Evolutionary conservation across 2,329 filamentous ascomycete genomes (phyloP), one percentile per base, ranked within the genome.

Genomic region (Fusarium guadeloupense): DNA sequence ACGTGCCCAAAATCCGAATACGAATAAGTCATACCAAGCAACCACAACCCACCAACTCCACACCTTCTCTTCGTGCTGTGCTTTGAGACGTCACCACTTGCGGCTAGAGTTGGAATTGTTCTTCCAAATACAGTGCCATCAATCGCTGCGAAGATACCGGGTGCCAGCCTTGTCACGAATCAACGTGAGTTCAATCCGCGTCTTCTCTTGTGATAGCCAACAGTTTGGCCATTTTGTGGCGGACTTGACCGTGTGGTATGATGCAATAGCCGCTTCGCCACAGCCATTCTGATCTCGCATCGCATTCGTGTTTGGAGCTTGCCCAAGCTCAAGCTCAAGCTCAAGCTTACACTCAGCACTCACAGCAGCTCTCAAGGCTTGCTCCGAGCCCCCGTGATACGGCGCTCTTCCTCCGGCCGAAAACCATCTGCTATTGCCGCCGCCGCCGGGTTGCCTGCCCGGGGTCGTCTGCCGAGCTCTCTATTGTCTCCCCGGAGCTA

Each of bases 241-340:
- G 54, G 53, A 45, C 28, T 46, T 62, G 45, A 35, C 52, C 55
- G 54, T 55, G 57, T 69, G 64, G 69, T 66, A 59, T 64, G 62
- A 71, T 71, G 50, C 55, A 41, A 54, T 57, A 52, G 39, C 46
- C 19, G 46, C 33, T 48, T 64, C 60, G 48, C 67, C 67, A 69
- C 67, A 64, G 69, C 42, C 59, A 47, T 25, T 54, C 34, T 54
- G 26, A 45, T 28, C 40, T 26, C n/a, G n/a, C 53, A 53, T 53
- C 67, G 64, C 54, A 62, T 66, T 65, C 56, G 59, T 59, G 62
- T 66, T 66, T 67, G 52, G 46, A 57, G 41, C 64, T 67, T 52
- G 45, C 35, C 46, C 57, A 52, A 51, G 55, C 62, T 23, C 59
- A 52, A 54, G 54, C 33, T 38, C 42, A 48, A 35, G 50, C 50